These are phyloP conservation scores for Papiliotrema nemorosa DNA, from an alignment of 1,284 basidiomycete genomes.

Conservation along the genomic window DNA sequence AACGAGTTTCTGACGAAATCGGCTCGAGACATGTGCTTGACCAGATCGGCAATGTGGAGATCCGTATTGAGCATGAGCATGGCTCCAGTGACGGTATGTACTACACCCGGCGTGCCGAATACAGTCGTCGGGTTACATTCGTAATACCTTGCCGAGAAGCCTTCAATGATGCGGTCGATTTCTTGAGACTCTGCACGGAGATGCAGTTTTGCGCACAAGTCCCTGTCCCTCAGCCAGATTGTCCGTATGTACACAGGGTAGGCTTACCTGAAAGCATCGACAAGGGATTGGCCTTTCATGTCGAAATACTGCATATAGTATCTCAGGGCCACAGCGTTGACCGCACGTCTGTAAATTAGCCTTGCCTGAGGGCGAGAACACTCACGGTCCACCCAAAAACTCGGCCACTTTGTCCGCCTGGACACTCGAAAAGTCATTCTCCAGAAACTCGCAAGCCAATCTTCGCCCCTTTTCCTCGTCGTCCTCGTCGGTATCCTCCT, in stretches of 20 bases:
- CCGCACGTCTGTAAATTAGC: conserved; percentile 55
- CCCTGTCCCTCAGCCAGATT: conserved; percentile 52
- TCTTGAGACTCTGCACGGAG: conserved; percentile 97
- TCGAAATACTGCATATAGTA: conserved; percentile 88
- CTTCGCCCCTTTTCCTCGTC: conserved; percentile 65
- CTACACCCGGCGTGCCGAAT: conserved; percentile 78
- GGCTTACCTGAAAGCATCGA: conserved; percentile 79
- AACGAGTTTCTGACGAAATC: conserved; percentile 94
- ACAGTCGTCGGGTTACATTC: conserved; percentile 78
- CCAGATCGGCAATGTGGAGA: conserved; percentile 87
- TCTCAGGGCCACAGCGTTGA: conserved; percentile 71
- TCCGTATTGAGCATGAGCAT: conserved; percentile 94
- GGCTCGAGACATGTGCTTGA: conserved; percentile 82
- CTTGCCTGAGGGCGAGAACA: conserved; percentile 22
- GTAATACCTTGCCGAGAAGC: conserved; percentile 84
- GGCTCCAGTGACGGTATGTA: conserved; percentile 90
- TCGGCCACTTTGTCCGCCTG: conserved; percentile 89
- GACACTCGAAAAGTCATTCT: conserved; percentile 80
- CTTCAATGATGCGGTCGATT: conserved; percentile 90
- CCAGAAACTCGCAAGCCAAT: conserved; percentile 74
- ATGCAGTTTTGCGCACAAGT: conserved; percentile 84
- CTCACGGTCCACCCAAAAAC: conserved; percentile 86
- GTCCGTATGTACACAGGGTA: not conserved
- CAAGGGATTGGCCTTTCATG: conserved; percentile 74
- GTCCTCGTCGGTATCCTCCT: conserved; percentile 7